Percentiles rank a stretch among this genome's conserved stretches.
Conservation (phyloP, 1,139 yeast species). For the Blastobotrys arbuscula region DNA sequence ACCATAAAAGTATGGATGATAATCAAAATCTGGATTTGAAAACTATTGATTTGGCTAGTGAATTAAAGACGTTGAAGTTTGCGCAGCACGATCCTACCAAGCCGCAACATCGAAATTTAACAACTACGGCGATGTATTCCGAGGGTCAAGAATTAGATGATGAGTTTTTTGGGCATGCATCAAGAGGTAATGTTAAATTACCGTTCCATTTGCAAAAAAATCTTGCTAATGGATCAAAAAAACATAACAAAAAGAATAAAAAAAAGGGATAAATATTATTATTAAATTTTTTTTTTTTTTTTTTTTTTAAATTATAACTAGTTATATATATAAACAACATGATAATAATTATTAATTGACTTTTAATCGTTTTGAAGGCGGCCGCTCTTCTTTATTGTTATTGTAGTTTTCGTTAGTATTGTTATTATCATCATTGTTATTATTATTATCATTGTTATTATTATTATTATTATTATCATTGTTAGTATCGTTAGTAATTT, state of each 20-base stretch:
- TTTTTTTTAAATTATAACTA: neutral
- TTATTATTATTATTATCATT: neutral
- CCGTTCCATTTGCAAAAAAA: slow-evolving; percentile 60
- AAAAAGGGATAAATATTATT: slow-evolving; percentile 36
- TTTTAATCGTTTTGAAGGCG: neutral
- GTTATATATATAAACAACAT: neutral
- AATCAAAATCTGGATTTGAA: slow-evolving; percentile 30
- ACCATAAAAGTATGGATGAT: slow-evolving; percentile 10
- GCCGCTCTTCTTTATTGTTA: neutral
- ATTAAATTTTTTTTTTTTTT: neutral
- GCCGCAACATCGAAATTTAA: slow-evolving; percentile 26
- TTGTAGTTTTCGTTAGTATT: neutral
- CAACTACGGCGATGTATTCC: slow-evolving; percentile 27
- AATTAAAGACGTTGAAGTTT: slow-evolving; percentile 66
- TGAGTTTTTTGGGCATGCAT: slow-evolving; percentile 69
- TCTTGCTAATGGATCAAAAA: slow-evolving; percentile 44
- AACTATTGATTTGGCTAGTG: slow-evolving; percentile 60
- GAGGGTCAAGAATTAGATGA: slow-evolving; percentile 64
- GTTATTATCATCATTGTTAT: neutral
- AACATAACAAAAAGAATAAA: slow-evolving; percentile 75
- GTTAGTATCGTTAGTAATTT: neutral
- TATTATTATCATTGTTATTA: neutral
- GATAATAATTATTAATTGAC: too few relatives aligned
- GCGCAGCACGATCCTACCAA: slow-evolving; percentile 54
- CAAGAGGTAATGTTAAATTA: slow-evolving; percentile 55